Evolutionary conservation across 805 yeast species (phyloP), one percentile per base, ranked within the genome.

Genomic region (Candida corydali): DNA sequence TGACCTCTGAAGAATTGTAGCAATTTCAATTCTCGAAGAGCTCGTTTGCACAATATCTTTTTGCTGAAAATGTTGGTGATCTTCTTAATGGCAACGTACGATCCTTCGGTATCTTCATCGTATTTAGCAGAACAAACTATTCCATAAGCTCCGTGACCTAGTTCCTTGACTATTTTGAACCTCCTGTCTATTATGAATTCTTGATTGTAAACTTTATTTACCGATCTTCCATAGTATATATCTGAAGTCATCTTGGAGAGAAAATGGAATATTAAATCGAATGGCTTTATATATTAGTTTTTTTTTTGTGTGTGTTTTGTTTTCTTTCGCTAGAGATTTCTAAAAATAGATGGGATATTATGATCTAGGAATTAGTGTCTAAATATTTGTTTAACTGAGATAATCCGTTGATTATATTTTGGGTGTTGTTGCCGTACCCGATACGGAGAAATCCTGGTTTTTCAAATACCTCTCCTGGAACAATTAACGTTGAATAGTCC

Each of bases 81-180:
- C 57, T 93, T 93, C 62, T 93, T 93, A 53, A 93, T 88, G 17
- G 98, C 98, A 20, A 93, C 96, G 39, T 51, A 63, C 37, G 59
- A 59, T 10, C 68, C 67, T 14, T 54, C 63, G 6, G 47, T 45
- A 5, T 88, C 89, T 31, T 83, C 91, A 35, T 80, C 86, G 57
- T 88, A 89, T 49, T 80, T 77, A 12, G 98, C 98, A 1, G 95
- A 84, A 54, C 97, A 91, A 5, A 93, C 98, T 3, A 91, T 82
- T 28, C 98, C 98, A 54, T 93, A 93, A 1, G 98, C 98, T 9
- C 98, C 98, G 51, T 93, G 97, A 4, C 98, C 98, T 26, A 93
- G 74, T 50, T 93, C 98, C 52, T 89, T 86, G 40, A 87, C 86
- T 48, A 93, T 74, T 54, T 87, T 86, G 57, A 91, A 87, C 37